Base-by-base conservation (phyloP, 179 eudicot genomes). In the Gypsophila paniculata region DNA sequence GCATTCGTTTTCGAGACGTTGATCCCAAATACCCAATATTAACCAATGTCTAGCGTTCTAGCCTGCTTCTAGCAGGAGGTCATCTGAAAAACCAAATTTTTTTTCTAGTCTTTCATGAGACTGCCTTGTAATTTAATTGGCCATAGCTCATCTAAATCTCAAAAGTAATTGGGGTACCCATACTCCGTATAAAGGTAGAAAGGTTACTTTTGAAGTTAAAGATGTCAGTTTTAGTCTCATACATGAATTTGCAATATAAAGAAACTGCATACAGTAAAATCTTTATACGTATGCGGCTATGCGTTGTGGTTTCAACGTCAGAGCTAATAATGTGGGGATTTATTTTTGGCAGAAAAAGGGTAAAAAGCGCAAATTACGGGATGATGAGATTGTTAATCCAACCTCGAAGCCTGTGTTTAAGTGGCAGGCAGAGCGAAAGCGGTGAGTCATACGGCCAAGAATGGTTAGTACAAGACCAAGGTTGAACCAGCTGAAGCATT, bases 381-480 rank as follows among this genome's bases (percentile, higher is more conserved):
- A 92, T 71, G 92, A 92, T 64, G 96, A 90, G 78, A 80, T 90
- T 17, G 83, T 79, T 48, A 71, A 66, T 71, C 96, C 96, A 21
- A 85, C 87, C 51, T 54, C 82, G 18, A 76, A 65, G 76, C 88
- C 94, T 8, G 96, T 92, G 36, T 90, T 81, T 84, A 91, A 90
- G 83, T 90, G 97, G 97, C 78, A 85, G 12, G 65, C 85, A 10
- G 97, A 88, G 74, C 83, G 93, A n/a, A 91, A 88, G 70, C 85
- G 93, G 32, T 91, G 86, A 89, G 79, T 3, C 0, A 29, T 23
- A 29, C 36, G 58, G 21, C 22, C 42, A 67, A 32, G 23, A 11
- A 52, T 8, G 46, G 8, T 51, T 52, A 51, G 44, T 25, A 53
- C 59, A 32, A 25, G 39, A 67, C 39, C 7, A 25, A 48, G 39